A percentile compares a stretch with the other conserved stretches of the same genome.
Conservation (phyloP, 768 basidiomycete species). For the Crepidotus variabilis region DNA sequence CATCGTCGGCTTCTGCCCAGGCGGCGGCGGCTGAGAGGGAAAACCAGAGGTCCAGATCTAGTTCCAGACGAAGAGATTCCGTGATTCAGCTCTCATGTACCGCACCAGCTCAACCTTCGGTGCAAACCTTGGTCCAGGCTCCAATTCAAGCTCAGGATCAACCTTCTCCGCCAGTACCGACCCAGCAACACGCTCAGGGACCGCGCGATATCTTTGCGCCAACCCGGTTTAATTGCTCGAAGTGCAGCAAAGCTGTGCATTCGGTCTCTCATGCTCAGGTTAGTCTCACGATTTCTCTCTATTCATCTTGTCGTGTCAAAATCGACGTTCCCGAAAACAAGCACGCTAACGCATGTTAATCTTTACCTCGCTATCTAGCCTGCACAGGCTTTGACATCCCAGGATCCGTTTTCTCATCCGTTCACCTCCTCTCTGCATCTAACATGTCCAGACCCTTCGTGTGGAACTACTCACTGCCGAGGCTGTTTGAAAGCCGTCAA, state of each 20-base stretch:
- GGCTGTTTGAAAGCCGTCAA: constrained; percentile 26
- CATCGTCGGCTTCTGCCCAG: constrained; percentile 7
- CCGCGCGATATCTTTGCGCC: constrained; percentile 20
- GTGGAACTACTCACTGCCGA: constrained; percentile 27
- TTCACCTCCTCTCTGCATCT: constrained; percentile 21
- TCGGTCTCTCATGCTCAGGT: constrained; percentile 19
- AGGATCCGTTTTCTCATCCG: constrained; percentile 14
- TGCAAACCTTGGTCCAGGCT: background rate
- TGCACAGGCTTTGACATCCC: constrained; percentile 8
- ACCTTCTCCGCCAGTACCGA: background rate
- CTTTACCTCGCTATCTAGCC: background rate
- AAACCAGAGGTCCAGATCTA: constrained; percentile 3
- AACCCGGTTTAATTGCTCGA: constrained; percentile 19
- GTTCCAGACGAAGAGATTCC: background rate
- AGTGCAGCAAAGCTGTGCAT: constrained; percentile 20
- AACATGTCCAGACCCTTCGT: constrained; percentile 18
- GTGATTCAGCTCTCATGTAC: background rate
- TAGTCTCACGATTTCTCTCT: constrained; percentile 6
- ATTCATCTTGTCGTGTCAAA: background rate
- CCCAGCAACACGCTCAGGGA: constrained; percentile 3
- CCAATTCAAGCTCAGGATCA: background rate
- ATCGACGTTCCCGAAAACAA: background rate
- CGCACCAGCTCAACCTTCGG: background rate
- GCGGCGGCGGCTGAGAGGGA: constrained; percentile 7
- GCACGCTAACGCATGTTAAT: background rate